Conservation (phyloP, 2,329 filamentous ascomycete genomes). For the Colletotrichum siamense region DNA sequence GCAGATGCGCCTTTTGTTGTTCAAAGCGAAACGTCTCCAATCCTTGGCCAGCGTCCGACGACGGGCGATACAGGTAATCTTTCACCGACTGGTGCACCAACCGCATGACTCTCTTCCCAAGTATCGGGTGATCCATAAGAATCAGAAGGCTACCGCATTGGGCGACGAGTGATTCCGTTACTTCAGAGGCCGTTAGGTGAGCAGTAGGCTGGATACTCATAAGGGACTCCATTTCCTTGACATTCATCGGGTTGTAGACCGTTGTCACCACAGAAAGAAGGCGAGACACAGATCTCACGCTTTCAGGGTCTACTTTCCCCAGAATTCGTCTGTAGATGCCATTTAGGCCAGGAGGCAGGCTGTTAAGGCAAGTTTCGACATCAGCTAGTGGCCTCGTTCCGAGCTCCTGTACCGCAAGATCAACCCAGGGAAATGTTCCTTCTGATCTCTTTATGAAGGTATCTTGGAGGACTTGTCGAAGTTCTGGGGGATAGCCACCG, state of each 20-base stretch:
- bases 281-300: rapidly evolving
- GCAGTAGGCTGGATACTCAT: rapidly evolving
- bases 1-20: too few relatives aligned
- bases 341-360: too few relatives aligned
- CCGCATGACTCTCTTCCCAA: rapidly evolving
- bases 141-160: too few relatives aligned
- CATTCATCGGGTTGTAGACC: rapidly evolving
- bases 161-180: rapidly evolving
- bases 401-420: too few relatives aligned
- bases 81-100: too few relatives aligned
- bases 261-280: rapidly evolving
- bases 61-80: rapidly evolving
- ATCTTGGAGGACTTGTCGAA: rapidly evolving
- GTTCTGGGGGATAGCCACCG: too few relatives aligned
- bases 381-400: rapidly evolving
- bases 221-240: rapidly evolving
- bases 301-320: rapidly evolving
- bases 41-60: rapidly evolving
- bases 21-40: rapidly evolving
- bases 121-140: rapidly evolving
- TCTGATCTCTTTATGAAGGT: too few relatives aligned
- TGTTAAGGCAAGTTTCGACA: rapidly evolving
- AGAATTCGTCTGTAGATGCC: too few relatives aligned
- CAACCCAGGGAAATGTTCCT: too few relatives aligned
- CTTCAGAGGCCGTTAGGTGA: too few relatives aligned